phyloP scores from a whole-genome alignment of 2,329 filamentous ascomycete genomes.

The Colletotrichum theobromicola region DNA sequence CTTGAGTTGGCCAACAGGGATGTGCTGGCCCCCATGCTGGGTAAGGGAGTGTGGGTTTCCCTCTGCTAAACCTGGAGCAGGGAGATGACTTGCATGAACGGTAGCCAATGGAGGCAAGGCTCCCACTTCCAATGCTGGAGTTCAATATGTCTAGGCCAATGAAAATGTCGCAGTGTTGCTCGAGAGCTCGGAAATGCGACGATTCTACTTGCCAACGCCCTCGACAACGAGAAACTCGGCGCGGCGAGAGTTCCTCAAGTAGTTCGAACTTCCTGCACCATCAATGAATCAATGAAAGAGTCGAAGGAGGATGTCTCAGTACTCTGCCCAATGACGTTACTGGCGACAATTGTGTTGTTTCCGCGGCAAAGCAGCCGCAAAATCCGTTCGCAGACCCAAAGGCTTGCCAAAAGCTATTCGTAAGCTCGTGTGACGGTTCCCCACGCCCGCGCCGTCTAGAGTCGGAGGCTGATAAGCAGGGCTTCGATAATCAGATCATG shows the following conservation, averaged over 20 bases:
- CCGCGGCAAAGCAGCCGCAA: background rate
- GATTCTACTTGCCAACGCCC: background rate
- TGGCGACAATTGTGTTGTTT: background rate
- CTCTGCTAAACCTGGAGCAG: background rate
- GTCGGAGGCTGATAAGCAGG: background rate
- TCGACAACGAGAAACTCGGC: background rate
- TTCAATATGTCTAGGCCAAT: background rate
- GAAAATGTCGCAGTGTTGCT: background rate
- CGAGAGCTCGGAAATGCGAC: background rate
- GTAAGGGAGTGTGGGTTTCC: background rate
- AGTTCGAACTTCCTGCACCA: background rate
- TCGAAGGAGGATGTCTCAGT: background rate
- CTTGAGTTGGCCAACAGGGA: background rate
- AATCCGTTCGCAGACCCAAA: too few relatives aligned
- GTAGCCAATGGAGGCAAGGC: background rate
- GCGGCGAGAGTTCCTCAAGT: background rate
- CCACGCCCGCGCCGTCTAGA: background rate
- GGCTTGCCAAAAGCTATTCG: background rate
- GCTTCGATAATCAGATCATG: background rate
- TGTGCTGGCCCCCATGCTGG: background rate
- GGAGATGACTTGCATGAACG: conserved; percentile 5
- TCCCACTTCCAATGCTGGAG: background rate
- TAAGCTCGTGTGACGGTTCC: background rate
- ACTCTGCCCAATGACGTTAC: background rate
- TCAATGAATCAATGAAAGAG: background rate